A percentile compares a stretch with the other conserved stretches of the same genome.
phyloP scores from a whole-genome alignment of 306 rosid species.

The Erythrophleum fordii region DNA sequence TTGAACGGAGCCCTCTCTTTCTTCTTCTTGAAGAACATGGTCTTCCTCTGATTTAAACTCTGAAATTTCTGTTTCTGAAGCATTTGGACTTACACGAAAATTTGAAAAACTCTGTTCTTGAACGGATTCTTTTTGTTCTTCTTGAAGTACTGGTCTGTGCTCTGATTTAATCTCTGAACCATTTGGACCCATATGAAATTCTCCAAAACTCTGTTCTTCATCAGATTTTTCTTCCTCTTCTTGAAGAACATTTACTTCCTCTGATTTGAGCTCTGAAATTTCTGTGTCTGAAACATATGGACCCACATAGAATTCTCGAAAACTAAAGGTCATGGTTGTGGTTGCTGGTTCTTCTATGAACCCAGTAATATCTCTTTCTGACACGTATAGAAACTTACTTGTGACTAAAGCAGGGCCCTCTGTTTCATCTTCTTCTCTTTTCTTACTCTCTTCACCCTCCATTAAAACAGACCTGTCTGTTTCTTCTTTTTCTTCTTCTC shows the following conservation, averaged over 20 bases:
- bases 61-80: neutral
- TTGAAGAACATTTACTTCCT: neutral
- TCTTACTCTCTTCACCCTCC: neutral
- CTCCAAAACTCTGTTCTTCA: neutral
- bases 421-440: slow-evolving; percentile 27
- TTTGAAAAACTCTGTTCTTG: neutral
- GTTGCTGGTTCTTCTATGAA: slow-evolving; percentile 50
- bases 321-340: slow-evolving; percentile 39
- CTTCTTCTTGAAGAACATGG: slow-evolving; percentile 6
- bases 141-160: neutral
- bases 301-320: slow-evolving; percentile 40
- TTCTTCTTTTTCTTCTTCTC: slow-evolving; percentile 3
- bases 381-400: slow-evolving; percentile 35
- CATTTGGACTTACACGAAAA: neutral
- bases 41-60: slow-evolving; percentile 24
- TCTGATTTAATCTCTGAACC: slow-evolving; percentile 1
- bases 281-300: slow-evolving; percentile 18
- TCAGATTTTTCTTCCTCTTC: neutral
- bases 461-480: neutral
- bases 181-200: neutral
- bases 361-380: slow-evolving; percentile 25
- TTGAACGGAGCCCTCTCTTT: slow-evolving; percentile 9
- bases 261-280: neutral
- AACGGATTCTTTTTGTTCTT: neutral
- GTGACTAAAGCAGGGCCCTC: slow-evolving; percentile 27